Percentiles rank a stretch among this genome's conserved stretches.
Conservation (phyloP, 768 basidiomycete species). For the Collybia mongolica region DNA sequence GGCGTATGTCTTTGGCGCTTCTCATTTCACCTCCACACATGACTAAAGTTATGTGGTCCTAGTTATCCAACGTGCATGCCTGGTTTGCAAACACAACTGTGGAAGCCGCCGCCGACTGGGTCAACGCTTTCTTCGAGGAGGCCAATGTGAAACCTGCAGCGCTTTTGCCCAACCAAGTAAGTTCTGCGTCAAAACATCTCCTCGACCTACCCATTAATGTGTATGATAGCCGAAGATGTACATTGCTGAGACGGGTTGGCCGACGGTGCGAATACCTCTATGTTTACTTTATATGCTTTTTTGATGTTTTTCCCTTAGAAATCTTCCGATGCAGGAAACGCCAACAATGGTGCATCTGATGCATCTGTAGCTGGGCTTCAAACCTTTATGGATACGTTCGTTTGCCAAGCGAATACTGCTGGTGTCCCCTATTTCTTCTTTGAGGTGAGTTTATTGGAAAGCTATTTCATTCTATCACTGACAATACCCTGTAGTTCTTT, state of each 20-base stretch:
- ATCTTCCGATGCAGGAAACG: slow-evolving; percentile 53
- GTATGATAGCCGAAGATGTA: slow-evolving; percentile 62
- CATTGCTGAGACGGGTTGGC: slow-evolving; percentile 91
- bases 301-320: slow-evolving; percentile 29
- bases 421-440: slow-evolving; percentile 86
- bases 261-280: slow-evolving; percentile 48
- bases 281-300: neutral
- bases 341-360: slow-evolving; percentile 63
- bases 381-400: slow-evolving; percentile 81
- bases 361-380: slow-evolving; percentile 66
- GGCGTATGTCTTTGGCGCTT: slow-evolving; percentile 44
- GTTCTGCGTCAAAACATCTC: neutral
- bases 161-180: slow-evolving; percentile 56
- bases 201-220: neutral
- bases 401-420: slow-evolving; percentile 83
- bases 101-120: slow-evolving; percentile 79
- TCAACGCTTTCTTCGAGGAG: slow-evolving; percentile 70
- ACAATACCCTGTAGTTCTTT: slow-evolving; percentile 46
- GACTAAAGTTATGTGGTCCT: neutral
- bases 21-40: neutral
- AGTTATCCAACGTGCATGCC: slow-evolving; percentile 92
- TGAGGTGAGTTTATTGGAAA: slow-evolving; percentile 43
- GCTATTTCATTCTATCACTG: neutral
- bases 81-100: slow-evolving; percentile 86
- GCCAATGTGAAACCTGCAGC: slow-evolving; percentile 63